Evolutionary conservation across 78 protist species (phyloP).

Genomic region (Reticulomyxa filosa): DNA sequence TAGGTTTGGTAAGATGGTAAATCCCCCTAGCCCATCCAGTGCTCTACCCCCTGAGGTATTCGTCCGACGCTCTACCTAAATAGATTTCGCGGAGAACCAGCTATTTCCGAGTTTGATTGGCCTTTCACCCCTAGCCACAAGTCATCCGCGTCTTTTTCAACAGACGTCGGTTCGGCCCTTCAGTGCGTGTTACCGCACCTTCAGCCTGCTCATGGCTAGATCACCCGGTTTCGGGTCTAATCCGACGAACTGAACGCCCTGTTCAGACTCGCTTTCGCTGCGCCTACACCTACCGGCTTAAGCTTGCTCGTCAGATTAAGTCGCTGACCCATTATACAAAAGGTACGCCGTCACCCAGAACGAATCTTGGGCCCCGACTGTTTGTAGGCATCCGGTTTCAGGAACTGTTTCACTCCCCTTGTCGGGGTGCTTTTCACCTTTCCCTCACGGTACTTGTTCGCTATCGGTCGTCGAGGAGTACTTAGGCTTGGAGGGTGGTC

Average conservation of each 20-base stretch:
- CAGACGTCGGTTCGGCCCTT: background rate
- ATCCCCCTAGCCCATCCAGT: too few species aligned
- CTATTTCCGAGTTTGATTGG: too few species aligned
- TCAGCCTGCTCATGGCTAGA: background rate
- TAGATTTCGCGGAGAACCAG: too few species aligned
- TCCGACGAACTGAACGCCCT: background rate
- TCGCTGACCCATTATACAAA: too few species aligned
- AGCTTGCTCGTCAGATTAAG: background rate
- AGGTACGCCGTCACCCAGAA: background rate
- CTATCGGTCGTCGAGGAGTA: background rate
- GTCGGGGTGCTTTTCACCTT: background rate
- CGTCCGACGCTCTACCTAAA: too few species aligned
- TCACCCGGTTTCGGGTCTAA: background rate
- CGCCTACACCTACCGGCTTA: background rate
- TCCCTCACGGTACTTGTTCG: too few species aligned
- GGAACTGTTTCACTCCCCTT: background rate
- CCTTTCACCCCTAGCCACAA: too few species aligned
- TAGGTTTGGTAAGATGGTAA: too few species aligned
- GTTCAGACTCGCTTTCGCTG: background rate
- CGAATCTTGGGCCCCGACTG: background rate
- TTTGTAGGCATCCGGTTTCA: background rate
- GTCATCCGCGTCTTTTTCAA: too few species aligned
- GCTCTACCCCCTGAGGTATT: too few species aligned
- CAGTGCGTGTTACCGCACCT: background rate
- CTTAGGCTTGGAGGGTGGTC: too few species aligned